Base-by-base conservation (phyloP, 2,329 filamentous ascomycete species). In the Simplicillium sp. region DNA sequence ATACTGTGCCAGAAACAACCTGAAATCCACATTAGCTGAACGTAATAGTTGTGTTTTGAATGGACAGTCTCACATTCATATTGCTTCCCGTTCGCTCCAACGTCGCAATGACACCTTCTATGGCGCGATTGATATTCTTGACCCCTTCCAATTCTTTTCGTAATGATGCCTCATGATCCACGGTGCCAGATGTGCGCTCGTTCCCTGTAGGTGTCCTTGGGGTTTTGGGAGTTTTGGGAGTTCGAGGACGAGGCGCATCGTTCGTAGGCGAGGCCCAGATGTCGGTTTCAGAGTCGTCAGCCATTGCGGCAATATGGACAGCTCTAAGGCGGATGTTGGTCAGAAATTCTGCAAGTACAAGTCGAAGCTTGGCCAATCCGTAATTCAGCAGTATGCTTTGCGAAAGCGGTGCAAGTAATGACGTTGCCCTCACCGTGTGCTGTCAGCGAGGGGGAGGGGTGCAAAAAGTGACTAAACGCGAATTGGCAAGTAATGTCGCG, bases 1-100 rank as follows among this genome's bases (percentile, higher is more conserved):
- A 75, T 34, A 97, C 88, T 3, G 92, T 96, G 46, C 76, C 75
- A 40, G 84, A 84, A 29, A 97, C 89, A 17, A 84, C 94, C 84
- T 50, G 28, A 11, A 14, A 36, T 17, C 29, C 7, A 33, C 11
- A 7, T 33, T 31, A 9, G 16, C 18, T n/a, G 20, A 3, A 17
- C 11, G 18, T 20, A 20, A 2, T 28, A 14, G 12, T 9, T 12
- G 17, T 18, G 13, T 18, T n/a, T 7, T 13, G 7, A 17, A 34
- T 38, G 15, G 33, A 14, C 13, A 39, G 29, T 50, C 71, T 42
- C 66, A 85, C 82, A 53, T 78, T 70, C 85, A 92, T 92, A 60
- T 89, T 89, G 42, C 73, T 75, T 54, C 79, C 82, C 17, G 84
- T 81, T 46, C 78, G 77, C 50, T 84, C 77, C 16, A 92, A 66